A percentile compares a stretch with the other conserved stretches of the same genome.
These are phyloP conservation scores for Hypoxylon sp. DNA, from an alignment of 2,329 filamentous ascomycete genomes.

Conservation along the genomic window DNA sequence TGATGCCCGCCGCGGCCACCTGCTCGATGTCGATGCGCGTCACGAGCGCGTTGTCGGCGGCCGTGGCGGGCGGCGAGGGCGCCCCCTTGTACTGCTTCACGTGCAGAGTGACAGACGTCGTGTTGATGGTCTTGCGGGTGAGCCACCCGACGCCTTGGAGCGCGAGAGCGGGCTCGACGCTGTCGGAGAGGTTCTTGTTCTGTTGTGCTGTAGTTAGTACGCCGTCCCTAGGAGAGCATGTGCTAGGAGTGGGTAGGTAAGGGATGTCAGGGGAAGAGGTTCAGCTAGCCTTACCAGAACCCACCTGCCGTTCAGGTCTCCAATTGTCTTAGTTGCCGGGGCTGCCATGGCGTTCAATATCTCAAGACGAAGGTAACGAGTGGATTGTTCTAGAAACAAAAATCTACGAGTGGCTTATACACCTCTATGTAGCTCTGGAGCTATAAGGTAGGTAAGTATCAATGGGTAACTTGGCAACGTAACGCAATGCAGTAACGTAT, in stretches of 20 bases:
- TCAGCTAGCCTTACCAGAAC: conserved; percentile 69
- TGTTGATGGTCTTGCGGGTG: conserved; percentile 77
- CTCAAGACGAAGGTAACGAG: background rate
- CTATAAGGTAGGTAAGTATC: background rate
- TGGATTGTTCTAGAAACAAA: background rate
- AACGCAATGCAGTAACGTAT: background rate
- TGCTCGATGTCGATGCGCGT: conserved; percentile 81
- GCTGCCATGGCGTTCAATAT: conserved; percentile 73
- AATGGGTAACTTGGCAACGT: conserved; percentile 3
- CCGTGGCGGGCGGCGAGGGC: conserved; percentile 58
- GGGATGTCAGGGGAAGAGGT: background rate
- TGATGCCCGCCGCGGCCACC: conserved; percentile 77
- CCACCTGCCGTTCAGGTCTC: conserved; percentile 79
- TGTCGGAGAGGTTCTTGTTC: conserved; percentile 83
- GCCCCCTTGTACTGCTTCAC: conserved; percentile 69
- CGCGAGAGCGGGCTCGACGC: conserved; percentile 76
- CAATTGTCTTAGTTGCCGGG: conserved; percentile 75
- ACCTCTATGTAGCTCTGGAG: background rate
- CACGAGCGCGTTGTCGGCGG: conserved; percentile 48
- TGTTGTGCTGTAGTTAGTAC: conserved; percentile 55
- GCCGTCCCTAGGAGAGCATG: background rate
- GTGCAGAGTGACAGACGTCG: conserved; percentile 77
- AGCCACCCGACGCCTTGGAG: conserved; percentile 82
- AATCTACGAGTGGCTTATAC: background rate
- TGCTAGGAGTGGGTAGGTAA: background rate